Base-by-base conservation (phyloP, 345 rosid species). In the Trapa bicornis region DNA sequence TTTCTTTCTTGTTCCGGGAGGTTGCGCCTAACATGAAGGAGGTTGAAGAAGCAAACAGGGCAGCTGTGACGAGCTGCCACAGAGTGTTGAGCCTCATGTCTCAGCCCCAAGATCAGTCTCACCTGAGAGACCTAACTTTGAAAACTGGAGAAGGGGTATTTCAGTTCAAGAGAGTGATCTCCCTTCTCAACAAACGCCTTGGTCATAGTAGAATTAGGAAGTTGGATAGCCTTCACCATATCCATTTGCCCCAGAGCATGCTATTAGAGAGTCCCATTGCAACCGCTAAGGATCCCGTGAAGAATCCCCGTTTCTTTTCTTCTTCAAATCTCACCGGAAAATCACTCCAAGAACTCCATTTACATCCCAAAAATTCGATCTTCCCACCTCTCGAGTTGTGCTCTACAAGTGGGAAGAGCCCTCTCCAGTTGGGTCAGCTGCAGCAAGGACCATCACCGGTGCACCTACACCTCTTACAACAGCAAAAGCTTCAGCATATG, bases 171-270 rank as follows among this genome's bases (percentile, higher is more conserved):
- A 91, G 81, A 77, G 96, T 95, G 60, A 79, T 75, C 77, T 89
- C 81, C 76, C 83, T 95, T 77, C 74, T 95, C 60, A 78, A 86
- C 66, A 77, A 67, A 57, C 79, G 87, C 73, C 85, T 86, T 76
- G 97, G 97, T 73, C 99, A 91, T 84, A 93, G 97, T 10, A 86
- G 99, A 79, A 91, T 91, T 52, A 85, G 97, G 76, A 87, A 83
- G 80, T 70, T 81, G n/a, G 87, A 82, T 80, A 85, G 82, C 22
- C 67, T 78, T 65, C 67, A 29, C 35, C 81, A 78, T 3, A 64
- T 76, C 64, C 81, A 86, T 76, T 61, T 82, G 45, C 79, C 88
- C 71, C 89, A 81, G 47, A 77, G 66, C 72, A 69, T 80, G 65
- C 80, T 89, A 60, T 80, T 95, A 80, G 91, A 88, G 54, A 80